phyloP scores from a whole-genome alignment of 208 protist species.

The Crithidia acanthocephali region DNA sequence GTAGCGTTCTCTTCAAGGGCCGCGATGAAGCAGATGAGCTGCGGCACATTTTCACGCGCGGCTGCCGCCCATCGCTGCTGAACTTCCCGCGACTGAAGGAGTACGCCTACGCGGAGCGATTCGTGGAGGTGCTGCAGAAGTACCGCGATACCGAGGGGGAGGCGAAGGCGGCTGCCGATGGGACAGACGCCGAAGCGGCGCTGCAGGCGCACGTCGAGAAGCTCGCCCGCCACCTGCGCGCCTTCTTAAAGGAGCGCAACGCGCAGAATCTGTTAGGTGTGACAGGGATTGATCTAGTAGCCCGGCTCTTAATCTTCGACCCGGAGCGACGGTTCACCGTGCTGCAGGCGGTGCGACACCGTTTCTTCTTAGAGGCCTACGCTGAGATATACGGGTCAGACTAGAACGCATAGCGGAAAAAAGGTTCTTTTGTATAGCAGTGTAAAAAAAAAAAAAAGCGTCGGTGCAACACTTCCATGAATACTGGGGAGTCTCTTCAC shows the following conservation, averaged over 20 bases:
- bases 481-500: too few relatives aligned
- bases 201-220: conserved; percentile 31
- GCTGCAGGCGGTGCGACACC: conserved; percentile 67
- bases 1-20: conserved; percentile 81
- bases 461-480: too few relatives aligned
- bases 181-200: conserved; percentile 1
- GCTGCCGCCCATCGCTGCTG: conserved; percentile 88
- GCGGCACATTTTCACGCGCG: conserved; percentile 78
- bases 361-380: conserved; percentile 51
- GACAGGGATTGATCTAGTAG: conserved; percentile 68
- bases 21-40: conserved; percentile 87
- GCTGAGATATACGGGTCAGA: conserved; percentile 28
- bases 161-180: conserved; percentile 13
- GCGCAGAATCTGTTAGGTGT: conserved; percentile 52
- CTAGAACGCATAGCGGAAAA: neutral
- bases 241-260: conserved; percentile 40
- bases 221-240: conserved; percentile 38
- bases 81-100: conserved; percentile 56
- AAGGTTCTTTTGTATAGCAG: too few relatives aligned
- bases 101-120: conserved; percentile 50
- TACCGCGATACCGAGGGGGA: conserved; percentile 23
- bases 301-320: conserved; percentile 62
- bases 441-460: too few relatives aligned
- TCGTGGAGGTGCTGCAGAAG: conserved; percentile 26
- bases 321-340: conserved; percentile 61